Base-by-base conservation (phyloP, 306 rosid species). In the Sicyos edulis region DNA sequence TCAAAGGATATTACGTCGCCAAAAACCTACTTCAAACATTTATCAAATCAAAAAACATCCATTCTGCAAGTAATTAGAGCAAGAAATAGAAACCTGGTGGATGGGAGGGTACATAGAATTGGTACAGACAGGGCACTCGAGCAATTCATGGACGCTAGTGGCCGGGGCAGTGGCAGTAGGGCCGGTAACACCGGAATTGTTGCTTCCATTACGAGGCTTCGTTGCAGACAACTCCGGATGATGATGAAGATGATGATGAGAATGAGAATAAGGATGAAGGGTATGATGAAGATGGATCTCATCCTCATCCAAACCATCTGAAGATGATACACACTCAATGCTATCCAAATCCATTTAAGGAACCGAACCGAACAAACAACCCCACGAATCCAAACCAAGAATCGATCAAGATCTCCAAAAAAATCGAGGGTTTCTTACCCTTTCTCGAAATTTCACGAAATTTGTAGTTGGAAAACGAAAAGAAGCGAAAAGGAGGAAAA, bases 81-180 rank as follows among this genome's bases (percentile, higher is more conserved):
- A n/a, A n/a, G n/a, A n/a, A n/a, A 32, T 32, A 32, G 72, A 32
- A 4, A 88, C 97, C 97, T 92, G 97, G 73, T 92, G 97, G 26
- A 92, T 92, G 50, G 97, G 97, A 16, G 97, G 97, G 77, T 89
- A 92, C 97, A 92, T 92, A 70, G 97, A 92, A 82, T 92, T 92
- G 59, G 97, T 92, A 72, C 97, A 92, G 7, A 92, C 97, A 9
- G 97, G 96, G n/a, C n/a, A n/a, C n/a, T n/a, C n/a, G n/a, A n/a
- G n/a, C n/a, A n/a, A n/a, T n/a, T n/a, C n/a, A n/a, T 92, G 97
- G 61, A 92, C 97, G 79, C 97, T 92, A 74, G 97, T 89, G 64
- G 96, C 92, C 5, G 97, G 97, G 57, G 95, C 77, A 77, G 87
- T 86, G 63, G 83, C 83, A n/a, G 80, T 82, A 37, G 86, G 78